phyloP scores from a whole-genome alignment of 2,329 filamentous ascomycete species.

The Aspergillus quadrilineatus region DNA sequence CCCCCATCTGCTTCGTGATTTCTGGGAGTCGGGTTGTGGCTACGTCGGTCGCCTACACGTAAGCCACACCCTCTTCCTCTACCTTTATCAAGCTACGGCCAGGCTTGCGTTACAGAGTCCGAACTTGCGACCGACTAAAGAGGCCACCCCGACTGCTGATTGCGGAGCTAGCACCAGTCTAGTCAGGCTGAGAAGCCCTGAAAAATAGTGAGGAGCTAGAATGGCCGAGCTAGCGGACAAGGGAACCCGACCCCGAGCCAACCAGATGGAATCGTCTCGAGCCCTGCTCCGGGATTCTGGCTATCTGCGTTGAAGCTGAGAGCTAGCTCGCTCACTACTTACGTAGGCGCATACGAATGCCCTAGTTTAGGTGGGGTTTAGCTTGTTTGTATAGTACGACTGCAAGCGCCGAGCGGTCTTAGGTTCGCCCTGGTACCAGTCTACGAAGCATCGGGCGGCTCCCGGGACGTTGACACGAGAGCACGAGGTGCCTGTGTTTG shows the following conservation, averaged over 20 bases:
- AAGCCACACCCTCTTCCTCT: constrained; percentile 6
- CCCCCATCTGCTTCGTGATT: neutral
- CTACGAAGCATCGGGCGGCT: neutral
- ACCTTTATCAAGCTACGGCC: neutral
- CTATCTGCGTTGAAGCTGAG: constrained; percentile 1
- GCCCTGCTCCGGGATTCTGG: neutral
- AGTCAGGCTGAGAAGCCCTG: neutral
- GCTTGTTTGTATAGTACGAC: neutral
- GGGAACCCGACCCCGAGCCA: neutral
- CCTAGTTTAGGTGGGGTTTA: constrained; percentile 11
- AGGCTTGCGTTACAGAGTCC: neutral
- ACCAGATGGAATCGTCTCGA: constrained; percentile 6
- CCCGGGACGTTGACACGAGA: too few species aligned
- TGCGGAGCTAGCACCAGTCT: neutral
- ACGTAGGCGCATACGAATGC: constrained; percentile 27
- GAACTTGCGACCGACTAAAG: neutral
- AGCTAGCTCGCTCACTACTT: constrained; percentile 13
- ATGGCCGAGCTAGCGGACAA: neutral
- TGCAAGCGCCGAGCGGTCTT: neutral
- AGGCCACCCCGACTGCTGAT: neutral
- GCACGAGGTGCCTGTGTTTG: too few species aligned
- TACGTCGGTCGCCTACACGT: constrained; percentile 2
- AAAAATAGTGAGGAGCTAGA: neutral
- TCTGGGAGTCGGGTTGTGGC: neutral
- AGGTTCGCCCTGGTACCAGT: neutral